Percentiles rank a stretch among this genome's conserved stretches.
Evolutionary conservation across 768 basidiomycete species (phyloP).

Genomic region (Tephrocybe sp.): DNA sequence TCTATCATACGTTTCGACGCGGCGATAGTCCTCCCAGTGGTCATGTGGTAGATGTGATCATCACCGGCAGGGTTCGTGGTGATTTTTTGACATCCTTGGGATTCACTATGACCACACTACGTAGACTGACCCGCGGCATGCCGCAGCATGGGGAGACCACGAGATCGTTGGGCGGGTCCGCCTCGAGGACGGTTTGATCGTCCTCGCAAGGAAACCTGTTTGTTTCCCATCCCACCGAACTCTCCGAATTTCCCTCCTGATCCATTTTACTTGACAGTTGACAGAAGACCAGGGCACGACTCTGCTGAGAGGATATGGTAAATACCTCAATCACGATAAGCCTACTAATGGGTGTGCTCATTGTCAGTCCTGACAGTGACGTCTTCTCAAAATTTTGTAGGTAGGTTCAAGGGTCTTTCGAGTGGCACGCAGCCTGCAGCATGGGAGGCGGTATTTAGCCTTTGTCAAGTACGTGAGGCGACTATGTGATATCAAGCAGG

Average conservation of each 20-base stretch:
- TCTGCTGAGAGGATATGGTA: slow-evolving; percentile 52
- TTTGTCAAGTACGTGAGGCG: slow-evolving; percentile 36
- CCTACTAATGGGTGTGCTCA: not conserved
- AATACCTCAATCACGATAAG: slow-evolving; percentile 5
- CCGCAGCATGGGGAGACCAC: slow-evolving; percentile 57
- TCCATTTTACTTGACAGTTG: slow-evolving; percentile 10
- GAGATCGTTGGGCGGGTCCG: slow-evolving; percentile 58
- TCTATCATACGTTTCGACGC: slow-evolving; percentile 37
- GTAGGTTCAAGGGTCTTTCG: slow-evolving; percentile 40
- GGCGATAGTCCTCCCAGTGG: slow-evolving; percentile 19
- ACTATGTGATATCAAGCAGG: too few relatives aligned
- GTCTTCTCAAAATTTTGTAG: slow-evolving; percentile 52
- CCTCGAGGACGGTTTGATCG: slow-evolving; percentile 57
- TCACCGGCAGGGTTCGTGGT: slow-evolving; percentile 49
- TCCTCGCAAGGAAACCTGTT: slow-evolving; percentile 53
- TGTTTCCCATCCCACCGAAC: slow-evolving; percentile 24
- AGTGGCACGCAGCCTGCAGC: slow-evolving; percentile 32
- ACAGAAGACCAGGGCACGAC: slow-evolving; percentile 31
- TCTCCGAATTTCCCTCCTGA: too few relatives aligned
- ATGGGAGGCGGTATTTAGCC: slow-evolving; percentile 55
- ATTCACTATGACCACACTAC: not conserved
- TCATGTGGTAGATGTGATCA: slow-evolving; percentile 45
- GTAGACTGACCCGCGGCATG: slow-evolving; percentile 48
- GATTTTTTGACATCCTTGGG: not conserved
- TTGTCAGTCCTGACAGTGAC: slow-evolving; percentile 33